Base-by-base conservation (phyloP, 352 stramenopile genomes). In the Globisporangium barbulae region DNA sequence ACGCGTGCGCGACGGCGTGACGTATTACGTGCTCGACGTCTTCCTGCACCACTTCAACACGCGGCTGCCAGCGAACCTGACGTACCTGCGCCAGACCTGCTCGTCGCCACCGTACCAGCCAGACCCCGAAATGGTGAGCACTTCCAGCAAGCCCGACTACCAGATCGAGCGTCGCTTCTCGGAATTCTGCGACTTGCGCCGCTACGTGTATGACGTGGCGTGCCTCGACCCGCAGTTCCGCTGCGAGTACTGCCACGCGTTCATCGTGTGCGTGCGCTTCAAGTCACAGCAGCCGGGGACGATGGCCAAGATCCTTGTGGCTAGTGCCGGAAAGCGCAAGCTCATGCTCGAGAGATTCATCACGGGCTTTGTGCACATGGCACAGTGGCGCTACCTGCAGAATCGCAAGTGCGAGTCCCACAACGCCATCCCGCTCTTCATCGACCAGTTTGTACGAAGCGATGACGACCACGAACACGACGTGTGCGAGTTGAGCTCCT, bases 311-410 rank as follows among this genome's bases (percentile, higher is more conserved):
- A 25, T 85, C 37, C 28, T 19, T 12, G 60, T 53, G 37, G 53
- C 54, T 15, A 61, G 54, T 66, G 59, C 76, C 47, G 67, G 79
- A 57, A 69, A 81, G 63, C 76, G 81, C 52, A 86, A 77, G 59
- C 55, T 63, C 25, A 85, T 88, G 54, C 54, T 88, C 21, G 62
- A 65, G 42, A 68, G 73, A 1, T 76, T 90, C 54, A 67, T 88
- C 44, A 75, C 42, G 19, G 76, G 88, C 58, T 83, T 87, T 37
- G 45, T 76, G 35, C 71, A 73, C 48, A 72, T 85, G 28, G 76
- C 76, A 19, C 74, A 80, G 61, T 78, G 78, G 42, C 73, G 78
- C 22, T 66, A 72, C 42, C 74, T 75, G 59, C 70, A 74, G 61
- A 63, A 60, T 21, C 72, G 76, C 50, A 69, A 71, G 33, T 90